phyloP scores from a whole-genome alignment of 83 land plant genomes.

The Thuja plicata region DNA sequence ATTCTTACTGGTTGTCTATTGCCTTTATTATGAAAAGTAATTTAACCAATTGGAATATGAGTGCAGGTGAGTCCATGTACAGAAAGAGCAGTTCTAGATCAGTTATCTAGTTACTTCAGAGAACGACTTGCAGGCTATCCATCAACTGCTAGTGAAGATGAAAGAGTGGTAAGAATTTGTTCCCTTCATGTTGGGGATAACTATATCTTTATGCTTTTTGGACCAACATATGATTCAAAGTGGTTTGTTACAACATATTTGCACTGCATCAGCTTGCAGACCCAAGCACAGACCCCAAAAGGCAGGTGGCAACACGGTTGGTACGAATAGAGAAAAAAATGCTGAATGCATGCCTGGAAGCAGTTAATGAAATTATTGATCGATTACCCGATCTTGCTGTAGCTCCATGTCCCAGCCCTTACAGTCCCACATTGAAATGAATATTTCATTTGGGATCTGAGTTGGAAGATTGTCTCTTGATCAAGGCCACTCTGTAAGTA shows the following conservation, averaged over 20 bases:
- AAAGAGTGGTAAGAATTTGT: constrained; percentile 50
- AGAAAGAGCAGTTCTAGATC: constrained; percentile 93
- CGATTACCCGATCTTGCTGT: constrained; percentile 71
- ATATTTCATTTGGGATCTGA: constrained; percentile 7
- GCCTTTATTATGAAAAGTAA: not conserved
- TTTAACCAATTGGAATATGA: not conserved
- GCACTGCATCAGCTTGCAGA: constrained; percentile 64
- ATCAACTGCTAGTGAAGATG: constrained; percentile 70
- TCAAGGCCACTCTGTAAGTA: not conserved
- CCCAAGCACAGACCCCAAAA: constrained; percentile 61
- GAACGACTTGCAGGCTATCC: constrained; percentile 72
- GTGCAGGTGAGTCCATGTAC: constrained; percentile 91
- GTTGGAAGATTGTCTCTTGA: not conserved
- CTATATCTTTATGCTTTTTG: not conserved
- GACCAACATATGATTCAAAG: not conserved
- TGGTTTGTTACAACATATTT: not conserved
- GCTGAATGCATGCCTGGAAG: constrained; percentile 60
- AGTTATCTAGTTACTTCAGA: constrained; percentile 70
- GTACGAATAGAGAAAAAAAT: constrained; percentile 87
- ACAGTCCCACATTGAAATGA: constrained; percentile 66
- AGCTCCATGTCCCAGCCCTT: constrained; percentile 89
- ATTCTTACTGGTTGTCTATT: not conserved
- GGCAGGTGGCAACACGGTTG: constrained; percentile 82
- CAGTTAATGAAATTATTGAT: constrained; percentile 54
- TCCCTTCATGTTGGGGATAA: not conserved